phyloP scores from a whole-genome alignment of 1,284 basidiomycete species.

The Ustilago lituana region DNA sequence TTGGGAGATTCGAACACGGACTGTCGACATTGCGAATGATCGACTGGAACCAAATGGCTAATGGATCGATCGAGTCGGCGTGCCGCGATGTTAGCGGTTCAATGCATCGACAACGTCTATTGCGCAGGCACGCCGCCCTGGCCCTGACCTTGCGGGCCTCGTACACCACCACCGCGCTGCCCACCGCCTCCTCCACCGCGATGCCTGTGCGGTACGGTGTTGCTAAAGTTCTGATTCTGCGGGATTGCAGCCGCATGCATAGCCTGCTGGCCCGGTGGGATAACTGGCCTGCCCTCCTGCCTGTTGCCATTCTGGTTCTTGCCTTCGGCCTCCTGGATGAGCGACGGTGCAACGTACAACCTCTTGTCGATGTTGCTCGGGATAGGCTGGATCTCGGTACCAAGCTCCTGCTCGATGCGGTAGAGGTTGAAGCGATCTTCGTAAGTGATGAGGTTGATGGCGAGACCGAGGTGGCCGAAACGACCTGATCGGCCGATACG shows the following conservation, averaged over 20 bases:
- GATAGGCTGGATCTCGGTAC: slow-evolving; percentile 96
- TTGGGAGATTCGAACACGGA: no score
- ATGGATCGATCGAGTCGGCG: no score
- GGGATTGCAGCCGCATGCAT: slow-evolving; percentile 64
- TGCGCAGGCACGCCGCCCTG: slow-evolving; percentile 29
- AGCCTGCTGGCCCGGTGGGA: slow-evolving; percentile 65
- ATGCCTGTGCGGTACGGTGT: slow-evolving; percentile 57
- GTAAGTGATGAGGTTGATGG: slow-evolving; percentile 86
- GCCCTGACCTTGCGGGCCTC: slow-evolving; percentile 15
- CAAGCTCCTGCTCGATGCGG: slow-evolving; percentile 96
- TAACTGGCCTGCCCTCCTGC: slow-evolving; percentile 65
- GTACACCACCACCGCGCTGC: slow-evolving; percentile 14
- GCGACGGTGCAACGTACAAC: slow-evolving; percentile 73
- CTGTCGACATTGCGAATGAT: no score
- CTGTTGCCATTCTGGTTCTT: slow-evolving; percentile 42
- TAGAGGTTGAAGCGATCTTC: slow-evolving; percentile 98
- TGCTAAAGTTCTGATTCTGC: slow-evolving; percentile 65
- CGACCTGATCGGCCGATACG: slow-evolving; percentile 96
- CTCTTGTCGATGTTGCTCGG: slow-evolving; percentile 89
- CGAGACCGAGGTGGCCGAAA: slow-evolving; percentile 94
- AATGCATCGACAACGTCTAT: slow-evolving; percentile 7
- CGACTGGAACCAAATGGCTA: no score
- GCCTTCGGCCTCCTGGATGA: slow-evolving; percentile 59
- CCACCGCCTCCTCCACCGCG: slow-evolving; percentile 34
- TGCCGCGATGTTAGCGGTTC: no score